Base-by-base conservation (phyloP, 2,329 filamentous ascomycete species). In the Claviceps sp. region DNA sequence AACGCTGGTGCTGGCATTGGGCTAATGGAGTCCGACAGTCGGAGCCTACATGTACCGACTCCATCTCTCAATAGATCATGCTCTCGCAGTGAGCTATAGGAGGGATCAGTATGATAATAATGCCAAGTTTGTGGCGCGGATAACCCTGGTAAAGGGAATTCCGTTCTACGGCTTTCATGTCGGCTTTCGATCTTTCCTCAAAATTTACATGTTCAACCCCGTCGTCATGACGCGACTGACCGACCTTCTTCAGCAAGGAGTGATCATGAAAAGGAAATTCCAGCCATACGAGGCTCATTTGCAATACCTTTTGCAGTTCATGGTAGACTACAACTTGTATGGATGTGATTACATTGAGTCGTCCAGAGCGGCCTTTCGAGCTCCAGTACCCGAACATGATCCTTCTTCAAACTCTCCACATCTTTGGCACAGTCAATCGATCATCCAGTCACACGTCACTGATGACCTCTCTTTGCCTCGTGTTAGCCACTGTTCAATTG, bases 281-380 rank as follows among this genome's bases (percentile, higher is more conserved):
- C 91, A 97, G 62, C 91, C 93, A 0, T 95, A 93, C 63, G 93
- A 98, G 68, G 89, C 87, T 17, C 94, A 98, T 65, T 68, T 97
- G 56, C 89, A 95, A 63, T 97, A 90, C 64, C 71, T 96, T 8
- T 75, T 93, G 10, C 94, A 98, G 68, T 98, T 94, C 80, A 97
- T 98, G 93, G 86, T 85, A 57, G 94, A 98, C 66, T 98, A 94
- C 73, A 98, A 96, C 64, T 73, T 98, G 58, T 97, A 95, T 65
- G 94, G 94, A 6, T 98, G 93, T 64, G 84, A 82, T 52, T 94
- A 91, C 61, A 81, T 97, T 57, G 80, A 91, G 54, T 85, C 82
- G 48, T 73, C 73, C 10, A 86, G 81, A 56, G 80, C 83, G 1
- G 75, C 70, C 30, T 96, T 95, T 62, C 81, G 93, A 51, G 73